A percentile compares a stretch with the other conserved stretches of the same genome.
Evolutionary conservation across 495 filamentous ascomycete species (phyloP).

Genomic region (Penicillium maclennaniae): DNA sequence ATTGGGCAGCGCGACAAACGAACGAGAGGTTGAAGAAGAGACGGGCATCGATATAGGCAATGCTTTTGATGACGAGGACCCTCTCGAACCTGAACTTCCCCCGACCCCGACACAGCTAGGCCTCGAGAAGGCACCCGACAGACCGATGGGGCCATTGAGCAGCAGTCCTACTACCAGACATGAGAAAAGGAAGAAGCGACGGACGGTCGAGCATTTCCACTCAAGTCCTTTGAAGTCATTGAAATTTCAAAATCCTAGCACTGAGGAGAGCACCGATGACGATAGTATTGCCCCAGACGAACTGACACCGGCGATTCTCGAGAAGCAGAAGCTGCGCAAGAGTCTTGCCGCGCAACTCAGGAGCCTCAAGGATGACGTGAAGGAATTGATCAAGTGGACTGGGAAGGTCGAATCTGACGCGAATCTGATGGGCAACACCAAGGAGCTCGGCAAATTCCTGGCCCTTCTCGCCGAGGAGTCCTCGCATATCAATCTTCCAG

Average conservation of each 20-base stretch:
- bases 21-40: slow-evolving; percentile 3
- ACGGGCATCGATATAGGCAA: slow-evolving; percentile 15
- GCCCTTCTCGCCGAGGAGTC: slow-evolving; percentile 27
- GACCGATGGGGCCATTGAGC: slow-evolving; percentile 34
- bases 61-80: slow-evolving; percentile 35
- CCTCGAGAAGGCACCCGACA: slow-evolving; percentile 42
- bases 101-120: slow-evolving; percentile 63
- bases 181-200: slow-evolving; percentile 27
- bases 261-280: slow-evolving; percentile 12
- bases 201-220: slow-evolving; percentile 17
- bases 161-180: slow-evolving; percentile 42
- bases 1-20: slow-evolving; percentile 33
- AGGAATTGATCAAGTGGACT: slow-evolving; percentile 36
- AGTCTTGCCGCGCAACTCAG: slow-evolving; percentile 31
- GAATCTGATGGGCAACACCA: slow-evolving; percentile 13
- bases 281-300: slow-evolving; percentile 3
- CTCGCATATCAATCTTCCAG: slow-evolving; percentile 13
- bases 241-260: slow-evolving; percentile 14
- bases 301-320: slow-evolving; percentile 23
- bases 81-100: slow-evolving; percentile 64
- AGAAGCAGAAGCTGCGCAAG: slow-evolving; percentile 31
- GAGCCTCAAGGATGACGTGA: slow-evolving; percentile 35
- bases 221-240: slow-evolving; percentile 34
- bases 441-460: slow-evolving; percentile 28
- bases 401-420: slow-evolving; percentile 20